Evolutionary conservation across 257 asterid genomes (phyloP), one percentile per base, ranked within the genome.

Genomic region (Eustoma russellianum): DNA sequence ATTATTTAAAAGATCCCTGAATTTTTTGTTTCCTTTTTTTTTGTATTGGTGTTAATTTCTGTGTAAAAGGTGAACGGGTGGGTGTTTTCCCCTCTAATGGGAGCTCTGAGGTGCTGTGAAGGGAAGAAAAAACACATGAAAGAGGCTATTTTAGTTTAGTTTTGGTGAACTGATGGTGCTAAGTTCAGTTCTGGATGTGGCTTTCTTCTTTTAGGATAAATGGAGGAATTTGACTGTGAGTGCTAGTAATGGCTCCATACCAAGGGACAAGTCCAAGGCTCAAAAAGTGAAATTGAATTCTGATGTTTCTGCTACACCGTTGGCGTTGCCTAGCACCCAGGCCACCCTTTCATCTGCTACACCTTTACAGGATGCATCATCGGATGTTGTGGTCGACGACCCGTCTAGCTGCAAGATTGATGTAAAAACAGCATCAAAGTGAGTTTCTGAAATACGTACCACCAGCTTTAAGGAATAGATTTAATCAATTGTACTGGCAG

Each of bases 191-290:
- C 30, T 24, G 30, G 30, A 24, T 13, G 5, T 38, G 48, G 14
- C 7, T 41, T 16, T 35, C 54, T 13, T 28, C 13, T 43, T 19
- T 10, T 64, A 86, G 98, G 96, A 90, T 79, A 90, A 90, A 67
- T 90, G 96, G 96, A 66, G 98, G 60, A 90, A 90, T 70, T 70
- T 90, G 77, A 81, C 75, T 56, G 91, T 78, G 12, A 67, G 77
- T 53, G 89, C 92, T 48, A 52, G 55, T 17, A 83, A 59, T 72
- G 94, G 85, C 41, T 79, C 67, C 70, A 79, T 74, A 1, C 66
- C 86, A 12, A 78, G 86, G 66, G 94, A 79, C 11, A 89, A 77
- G 65, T 73, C 85, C 7, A 81, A 76, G 80, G 45, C 70, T 54
- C 70, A 60, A 7, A 85, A 86, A 55, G 70, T 52, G 17, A 86